Conservation (phyloP, 306 rosid species). For the Begonia masoniana region DNA sequence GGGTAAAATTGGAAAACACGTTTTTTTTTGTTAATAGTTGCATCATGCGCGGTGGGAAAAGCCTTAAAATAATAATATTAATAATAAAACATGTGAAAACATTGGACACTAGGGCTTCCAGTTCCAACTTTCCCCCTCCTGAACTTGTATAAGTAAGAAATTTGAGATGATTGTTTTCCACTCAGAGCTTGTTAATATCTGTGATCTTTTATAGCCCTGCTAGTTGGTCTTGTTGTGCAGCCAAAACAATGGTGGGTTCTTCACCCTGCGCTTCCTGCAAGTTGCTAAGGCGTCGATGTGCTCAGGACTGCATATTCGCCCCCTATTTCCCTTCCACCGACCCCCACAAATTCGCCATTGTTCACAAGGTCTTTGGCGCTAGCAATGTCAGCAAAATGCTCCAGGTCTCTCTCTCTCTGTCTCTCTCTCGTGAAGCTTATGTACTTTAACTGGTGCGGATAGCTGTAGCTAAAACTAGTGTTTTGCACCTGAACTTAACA, state of each 20-base stretch:
- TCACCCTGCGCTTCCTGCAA: slow-evolving; percentile 87
- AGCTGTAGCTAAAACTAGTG: not conserved
- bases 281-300: slow-evolving; percentile 70
- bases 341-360: slow-evolving; percentile 65
- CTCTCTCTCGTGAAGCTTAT: not conserved
- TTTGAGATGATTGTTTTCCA: slow-evolving; percentile 15
- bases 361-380: slow-evolving; percentile 84
- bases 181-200: slow-evolving; percentile 4
- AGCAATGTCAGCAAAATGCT: slow-evolving; percentile 82
- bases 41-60: not conserved
- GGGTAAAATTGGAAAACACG: not conserved
- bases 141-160: slow-evolving; percentile 36
- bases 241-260: slow-evolving; percentile 34
- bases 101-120: slow-evolving; percentile 14
- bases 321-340: slow-evolving; percentile 76
- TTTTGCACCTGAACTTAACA: slow-evolving; percentile 5
- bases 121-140: slow-evolving; percentile 6
- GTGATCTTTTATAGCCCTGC: too few species aligned
- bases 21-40: not conserved
- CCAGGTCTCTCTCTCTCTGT: slow-evolving; percentile 31
- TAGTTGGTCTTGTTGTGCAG: too few species aligned
- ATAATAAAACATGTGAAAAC: slow-evolving; percentile 35
- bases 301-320: slow-evolving; percentile 61
- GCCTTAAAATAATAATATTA: slow-evolving; percentile 11
- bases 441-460: not conserved